These are phyloP conservation scores for Aspergillus bombycis DNA, from an alignment of 2,329 filamentous ascomycete genomes.

Conservation along the genomic window DNA sequence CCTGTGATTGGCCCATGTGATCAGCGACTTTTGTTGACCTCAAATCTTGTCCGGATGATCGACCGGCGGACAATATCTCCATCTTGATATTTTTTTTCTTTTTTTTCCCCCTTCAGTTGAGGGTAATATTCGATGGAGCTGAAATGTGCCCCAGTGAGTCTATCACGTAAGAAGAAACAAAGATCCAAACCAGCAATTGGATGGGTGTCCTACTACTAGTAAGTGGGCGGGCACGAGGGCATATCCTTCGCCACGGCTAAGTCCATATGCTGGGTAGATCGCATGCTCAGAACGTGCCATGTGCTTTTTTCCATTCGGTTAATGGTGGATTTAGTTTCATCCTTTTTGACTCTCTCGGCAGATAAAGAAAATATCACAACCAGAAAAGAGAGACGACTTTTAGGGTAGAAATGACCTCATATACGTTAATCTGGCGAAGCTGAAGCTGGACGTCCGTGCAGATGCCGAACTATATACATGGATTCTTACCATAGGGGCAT, in stretches of 20 bases:
- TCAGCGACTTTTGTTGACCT: background rate
- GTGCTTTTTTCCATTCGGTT: background rate
- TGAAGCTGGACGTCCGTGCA: background rate
- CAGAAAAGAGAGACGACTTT: background rate
- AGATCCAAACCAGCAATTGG: background rate
- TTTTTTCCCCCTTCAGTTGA: background rate
- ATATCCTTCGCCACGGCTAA: background rate
- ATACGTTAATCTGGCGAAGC: background rate
- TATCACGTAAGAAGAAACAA: background rate
- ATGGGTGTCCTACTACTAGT: too few relatives aligned
- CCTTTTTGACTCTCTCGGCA: background rate
- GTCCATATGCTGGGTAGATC: background rate
- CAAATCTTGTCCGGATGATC: background rate
- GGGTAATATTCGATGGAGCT: background rate
- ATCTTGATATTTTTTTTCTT: background rate
- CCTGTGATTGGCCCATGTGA: background rate
- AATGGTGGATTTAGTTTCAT: background rate
- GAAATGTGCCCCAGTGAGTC: background rate
- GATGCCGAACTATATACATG: background rate
- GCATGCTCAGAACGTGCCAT: background rate
- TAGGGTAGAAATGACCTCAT: background rate
- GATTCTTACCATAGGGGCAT: background rate
- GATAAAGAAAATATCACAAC: background rate
- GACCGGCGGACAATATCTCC: background rate
- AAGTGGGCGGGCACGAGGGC: background rate